Base-by-base conservation (phyloP, 768 basidiomycete species). In the Boletus rubescentipes region DNA sequence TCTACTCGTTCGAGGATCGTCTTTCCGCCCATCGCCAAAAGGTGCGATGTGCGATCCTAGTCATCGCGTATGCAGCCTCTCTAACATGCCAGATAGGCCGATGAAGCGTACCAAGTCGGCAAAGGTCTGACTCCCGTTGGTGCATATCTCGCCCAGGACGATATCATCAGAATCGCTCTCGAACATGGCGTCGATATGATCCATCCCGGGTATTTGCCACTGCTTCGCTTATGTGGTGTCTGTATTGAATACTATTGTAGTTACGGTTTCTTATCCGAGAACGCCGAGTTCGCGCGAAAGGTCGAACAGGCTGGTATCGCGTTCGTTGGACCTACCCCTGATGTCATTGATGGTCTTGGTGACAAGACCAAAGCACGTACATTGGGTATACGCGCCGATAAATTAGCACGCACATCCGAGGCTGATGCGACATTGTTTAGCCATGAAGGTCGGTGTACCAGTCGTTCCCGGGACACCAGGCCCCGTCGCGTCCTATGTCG, bases 111-210 rank as follows among this genome's bases (percentile, higher is more conserved):
- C 73, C 90, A 93, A 74, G 97, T 98, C 59, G 97, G 97, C 51
- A 93, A 91, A 65, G 97, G 97, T 9, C 73, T 98, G 46, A 94
- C 95, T 14, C 97, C 97, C 31, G 97, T 99, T 37, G 97, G 79
- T 16, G 97, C 97, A 10, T 99, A 99, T 72, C 89, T 99, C 59
- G 88, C 95, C 2, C 95, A 98, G 71, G 93, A 98, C 63, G 94
- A 97, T 66, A 98, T 99, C 73, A 94, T 99, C 74, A 78, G 86
- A 59, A 88, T 94, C 61, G 93, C 94, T n/a, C 80, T 98, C 40
- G 95, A 98, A 73, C 94, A 98, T 72, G 95, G 93, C 23, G 97
- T 99, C 23, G 96, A 98, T 70, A 98, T 99, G 97, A 98, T 99
- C 68, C 97, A 98, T 73, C 97, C 94, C 11, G 94, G 95, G 92